These are phyloP conservation scores for Stachybotrys chlorohalonatus DNA, from an alignment of 2,329 filamentous ascomycete species.

Conservation along the genomic window DNA sequence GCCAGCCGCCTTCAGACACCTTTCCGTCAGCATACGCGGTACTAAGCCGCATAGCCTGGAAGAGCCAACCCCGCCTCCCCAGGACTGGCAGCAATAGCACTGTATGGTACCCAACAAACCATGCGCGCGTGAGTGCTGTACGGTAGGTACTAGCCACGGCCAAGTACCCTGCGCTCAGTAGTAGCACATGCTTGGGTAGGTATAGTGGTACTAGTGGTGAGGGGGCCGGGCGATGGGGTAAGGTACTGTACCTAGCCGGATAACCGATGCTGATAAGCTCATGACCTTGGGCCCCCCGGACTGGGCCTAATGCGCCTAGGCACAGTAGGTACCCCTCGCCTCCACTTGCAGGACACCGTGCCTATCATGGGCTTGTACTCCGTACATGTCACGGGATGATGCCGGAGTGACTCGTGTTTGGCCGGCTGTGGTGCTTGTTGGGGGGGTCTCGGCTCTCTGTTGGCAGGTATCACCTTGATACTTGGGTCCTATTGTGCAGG, in stretches of 20 bases:
- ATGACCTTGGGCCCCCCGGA: background rate
- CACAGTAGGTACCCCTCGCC: constrained; percentile 1
- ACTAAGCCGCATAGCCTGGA: no score
- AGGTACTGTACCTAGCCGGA: constrained; percentile 2
- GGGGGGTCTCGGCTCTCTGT: background rate
- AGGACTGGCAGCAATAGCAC: no score
- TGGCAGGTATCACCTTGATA: background rate
- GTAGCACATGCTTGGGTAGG: background rate
- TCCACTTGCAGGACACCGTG: background rate
- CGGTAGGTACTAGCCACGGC: no score
- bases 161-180: background rate
- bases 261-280: constrained; percentile 12
- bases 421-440: background rate
- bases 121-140: no score
- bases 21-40: no score
- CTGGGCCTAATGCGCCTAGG: background rate
- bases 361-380: background rate
- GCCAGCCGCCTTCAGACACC: no score
- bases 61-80: no score
- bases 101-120: no score
- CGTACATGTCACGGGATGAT: constrained; percentile 20
- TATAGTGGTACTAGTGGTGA: background rate
- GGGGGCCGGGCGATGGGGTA: background rate
- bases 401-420: constrained; percentile 16
- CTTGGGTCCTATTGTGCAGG: background rate